These are phyloP conservation scores for Persicaria tinctoria DNA, from an alignment of 148 eudicot genomes.

Conservation along the genomic window DNA sequence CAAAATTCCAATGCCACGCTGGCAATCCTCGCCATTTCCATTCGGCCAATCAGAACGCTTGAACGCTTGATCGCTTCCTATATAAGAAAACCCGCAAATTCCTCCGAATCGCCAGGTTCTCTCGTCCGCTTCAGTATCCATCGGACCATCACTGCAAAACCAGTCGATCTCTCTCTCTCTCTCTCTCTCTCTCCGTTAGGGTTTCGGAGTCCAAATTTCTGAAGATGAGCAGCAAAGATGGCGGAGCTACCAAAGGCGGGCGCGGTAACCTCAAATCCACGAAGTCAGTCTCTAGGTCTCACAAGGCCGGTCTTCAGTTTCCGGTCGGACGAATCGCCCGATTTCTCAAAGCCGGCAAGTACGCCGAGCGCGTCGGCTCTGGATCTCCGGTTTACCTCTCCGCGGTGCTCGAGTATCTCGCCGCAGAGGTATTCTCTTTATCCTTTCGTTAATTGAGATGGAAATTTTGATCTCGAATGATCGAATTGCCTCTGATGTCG, in stretches of 20 bases:
- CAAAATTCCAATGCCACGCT: conserved; percentile 20
- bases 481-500: background rate
- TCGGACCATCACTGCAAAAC: background rate
- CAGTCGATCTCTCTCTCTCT: conserved; percentile 18
- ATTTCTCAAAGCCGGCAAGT: conserved; percentile 36
- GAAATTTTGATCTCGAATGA: background rate
- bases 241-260: conserved; percentile 28
- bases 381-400: conserved; percentile 46
- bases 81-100: conserved; percentile 9
- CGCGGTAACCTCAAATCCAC: conserved; percentile 34
- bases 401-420: conserved; percentile 44
- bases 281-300: conserved; percentile 31
- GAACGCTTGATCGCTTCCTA: conserved; percentile 3
- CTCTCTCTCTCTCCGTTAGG: conserved; percentile 22
- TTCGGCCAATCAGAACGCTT: conserved; percentile 23
- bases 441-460: background rate
- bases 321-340: conserved; percentile 41
- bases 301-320: conserved; percentile 39
- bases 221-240: conserved; percentile 36
- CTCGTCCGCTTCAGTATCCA: background rate
- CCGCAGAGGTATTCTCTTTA: conserved; percentile 27
- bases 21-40: conserved; percentile 12
- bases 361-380: conserved; percentile 44
- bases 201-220: background rate
- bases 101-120: background rate